phyloP scores from a whole-genome alignment of 2,329 filamentous ascomycete genomes.

The Microdochium bolleyi region DNA sequence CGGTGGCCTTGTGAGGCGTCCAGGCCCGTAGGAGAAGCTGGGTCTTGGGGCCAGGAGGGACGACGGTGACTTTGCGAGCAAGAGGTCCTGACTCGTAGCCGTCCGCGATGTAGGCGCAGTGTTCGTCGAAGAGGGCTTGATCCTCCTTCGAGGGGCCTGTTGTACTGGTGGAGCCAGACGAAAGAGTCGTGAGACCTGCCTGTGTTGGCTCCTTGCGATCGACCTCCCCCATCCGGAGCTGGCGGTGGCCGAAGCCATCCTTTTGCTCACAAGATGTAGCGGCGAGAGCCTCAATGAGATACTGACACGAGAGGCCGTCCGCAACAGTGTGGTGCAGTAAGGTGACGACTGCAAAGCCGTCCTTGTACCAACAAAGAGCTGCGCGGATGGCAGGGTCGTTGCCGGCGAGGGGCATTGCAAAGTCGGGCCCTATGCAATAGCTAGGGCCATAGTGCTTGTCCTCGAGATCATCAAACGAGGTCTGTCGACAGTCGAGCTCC shows the following conservation, averaged over 20 bases:
- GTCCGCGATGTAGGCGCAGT: background rate
- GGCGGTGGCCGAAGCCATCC: background rate
- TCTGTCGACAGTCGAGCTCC: background rate
- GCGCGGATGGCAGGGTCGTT: background rate
- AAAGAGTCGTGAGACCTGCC: background rate
- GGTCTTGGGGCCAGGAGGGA: background rate
- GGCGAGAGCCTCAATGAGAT: background rate
- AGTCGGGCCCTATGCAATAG: background rate
- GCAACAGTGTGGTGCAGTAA: background rate
- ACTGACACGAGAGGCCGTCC: background rate
- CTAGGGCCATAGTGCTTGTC: background rate
- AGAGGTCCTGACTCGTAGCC: background rate
- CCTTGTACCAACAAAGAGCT: background rate
- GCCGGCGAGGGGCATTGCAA: background rate
- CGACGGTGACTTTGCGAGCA: background rate
- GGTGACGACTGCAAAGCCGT: background rate
- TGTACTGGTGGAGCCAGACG: background rate
- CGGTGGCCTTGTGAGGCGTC: background rate
- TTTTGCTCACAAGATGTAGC: background rate
- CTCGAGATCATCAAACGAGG: background rate
- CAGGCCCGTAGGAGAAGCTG: background rate
- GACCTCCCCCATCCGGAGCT: background rate
- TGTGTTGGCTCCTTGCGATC: background rate
- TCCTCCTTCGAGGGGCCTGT: background rate
- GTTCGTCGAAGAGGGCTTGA: background rate